These are phyloP conservation scores for Apiotrichum porosum DNA, from an alignment of 1,284 basidiomycete genomes.

Conservation along the genomic window DNA sequence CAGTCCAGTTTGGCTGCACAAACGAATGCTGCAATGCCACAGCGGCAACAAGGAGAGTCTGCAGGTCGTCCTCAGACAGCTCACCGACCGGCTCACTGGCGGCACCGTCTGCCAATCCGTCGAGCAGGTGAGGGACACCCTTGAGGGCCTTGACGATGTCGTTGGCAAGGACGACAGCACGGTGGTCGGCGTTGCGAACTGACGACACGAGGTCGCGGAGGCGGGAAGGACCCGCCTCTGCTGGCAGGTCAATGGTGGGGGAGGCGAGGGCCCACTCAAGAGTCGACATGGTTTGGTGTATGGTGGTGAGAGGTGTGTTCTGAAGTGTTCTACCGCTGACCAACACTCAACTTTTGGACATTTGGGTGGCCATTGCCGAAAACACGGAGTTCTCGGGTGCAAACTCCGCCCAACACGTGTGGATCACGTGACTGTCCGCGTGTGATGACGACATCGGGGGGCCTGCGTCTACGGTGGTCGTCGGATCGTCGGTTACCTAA, in stretches of 20 bases:
- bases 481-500: no score
- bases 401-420: no score
- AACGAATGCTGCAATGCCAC: slow-evolving; percentile 83
- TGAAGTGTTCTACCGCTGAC: slow-evolving; percentile 1
- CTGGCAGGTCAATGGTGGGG: not conserved
- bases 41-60: slow-evolving; percentile 63
- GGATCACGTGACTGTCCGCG: no score
- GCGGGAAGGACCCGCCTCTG: slow-evolving; percentile 3
- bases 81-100: not conserved
- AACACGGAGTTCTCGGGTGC: no score
- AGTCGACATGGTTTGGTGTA: slow-evolving; percentile 13
- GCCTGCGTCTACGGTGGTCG: no score
- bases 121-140: slow-evolving; percentile 21
- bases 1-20: slow-evolving; percentile 94
- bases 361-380: no score
- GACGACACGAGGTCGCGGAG: slow-evolving; percentile 25
- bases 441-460: no score
- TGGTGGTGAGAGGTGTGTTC: not conserved
- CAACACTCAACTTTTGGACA: slow-evolving; percentile 26
- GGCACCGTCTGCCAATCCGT: slow-evolving; percentile 17
- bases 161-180: slow-evolving; percentile 30
- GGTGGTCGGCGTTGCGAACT: slow-evolving; percentile 44
- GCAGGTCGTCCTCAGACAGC: slow-evolving; percentile 40
- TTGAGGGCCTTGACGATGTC: slow-evolving; percentile 31
- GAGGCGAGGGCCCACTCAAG: slow-evolving; percentile 30